Evolutionary conservation across 1,139 yeast species (phyloP).

Genomic region (Geotrichum europaeum): DNA sequence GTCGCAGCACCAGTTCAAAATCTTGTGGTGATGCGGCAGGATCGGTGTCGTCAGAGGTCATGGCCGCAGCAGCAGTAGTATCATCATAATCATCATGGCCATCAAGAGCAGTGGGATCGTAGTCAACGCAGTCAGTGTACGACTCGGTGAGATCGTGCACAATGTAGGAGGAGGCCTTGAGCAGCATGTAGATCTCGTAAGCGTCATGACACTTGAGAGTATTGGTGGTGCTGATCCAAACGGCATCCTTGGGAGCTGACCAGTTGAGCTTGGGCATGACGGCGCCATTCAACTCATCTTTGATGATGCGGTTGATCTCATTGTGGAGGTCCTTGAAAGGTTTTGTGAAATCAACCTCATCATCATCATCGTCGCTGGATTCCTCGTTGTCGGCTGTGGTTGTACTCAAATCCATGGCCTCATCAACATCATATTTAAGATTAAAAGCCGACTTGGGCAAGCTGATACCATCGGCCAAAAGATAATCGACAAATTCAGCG

Average conservation of each 20-base stretch:
- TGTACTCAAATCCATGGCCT: slow-evolving; percentile 26
- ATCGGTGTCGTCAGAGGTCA: slow-evolving; percentile 15
- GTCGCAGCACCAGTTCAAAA: slow-evolving; percentile 65
- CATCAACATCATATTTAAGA: slow-evolving; percentile 23
- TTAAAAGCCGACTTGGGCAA: slow-evolving; percentile 42
- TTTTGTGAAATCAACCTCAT: slow-evolving; percentile 46
- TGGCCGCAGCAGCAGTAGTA: slow-evolving; percentile 21
- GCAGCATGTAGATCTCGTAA: slow-evolving; percentile 67
- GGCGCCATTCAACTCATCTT: slow-evolving; percentile 43
- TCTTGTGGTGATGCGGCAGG: slow-evolving; percentile 23
- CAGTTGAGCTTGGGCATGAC: slow-evolving; percentile 90
- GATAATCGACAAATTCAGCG: slow-evolving; percentile 56
- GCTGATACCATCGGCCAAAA: slow-evolving; percentile 69
- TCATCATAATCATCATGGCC: slow-evolving; percentile 23
- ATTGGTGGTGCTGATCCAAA: slow-evolving; percentile 81
- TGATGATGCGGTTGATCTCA: slow-evolving; percentile 41
- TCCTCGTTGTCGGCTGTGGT: slow-evolving; percentile 53
- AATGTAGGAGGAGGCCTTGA: slow-evolving; percentile 83
- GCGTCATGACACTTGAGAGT: slow-evolving; percentile 63
- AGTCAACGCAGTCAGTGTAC: slow-evolving; percentile 41
- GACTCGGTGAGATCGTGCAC: slow-evolving; percentile 77
- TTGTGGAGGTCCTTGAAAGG: slow-evolving; percentile 61
- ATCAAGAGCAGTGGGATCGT: slow-evolving; percentile 10
- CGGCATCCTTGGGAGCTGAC: slow-evolving; percentile 94
- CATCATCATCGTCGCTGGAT: slow-evolving; percentile 44